Evolutionary conservation across 192 early-diverging fungal genomes (phyloP).

Genomic region (Backusella macrospora): DNA sequence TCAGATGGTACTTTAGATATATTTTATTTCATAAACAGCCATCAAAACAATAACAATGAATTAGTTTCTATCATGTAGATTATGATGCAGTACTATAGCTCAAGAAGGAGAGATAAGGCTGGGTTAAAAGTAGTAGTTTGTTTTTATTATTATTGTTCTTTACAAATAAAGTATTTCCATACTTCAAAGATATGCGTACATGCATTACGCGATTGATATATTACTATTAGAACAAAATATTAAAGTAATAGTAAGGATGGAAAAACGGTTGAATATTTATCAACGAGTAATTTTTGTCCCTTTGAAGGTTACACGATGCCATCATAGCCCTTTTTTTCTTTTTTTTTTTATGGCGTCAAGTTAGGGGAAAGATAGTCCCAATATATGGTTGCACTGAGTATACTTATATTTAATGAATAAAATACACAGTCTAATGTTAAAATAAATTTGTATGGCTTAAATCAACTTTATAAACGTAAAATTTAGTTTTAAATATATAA

Average conservation of each 20-base stretch:
- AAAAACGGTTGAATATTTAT: neutral
- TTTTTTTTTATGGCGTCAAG: constrained; percentile 1
- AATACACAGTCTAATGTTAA: too few relatives aligned
- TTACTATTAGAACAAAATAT: neutral
- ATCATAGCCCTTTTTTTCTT: neutral
- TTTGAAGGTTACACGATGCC: neutral
- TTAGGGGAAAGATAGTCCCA: neutral
- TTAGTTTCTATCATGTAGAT: neutral
- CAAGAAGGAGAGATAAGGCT: neutral
- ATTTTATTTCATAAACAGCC: neutral
- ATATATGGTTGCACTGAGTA: neutral
- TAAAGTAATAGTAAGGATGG: neutral
- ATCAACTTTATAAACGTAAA: too few relatives aligned
- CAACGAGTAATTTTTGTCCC: neutral
- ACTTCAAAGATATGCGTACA: neutral
- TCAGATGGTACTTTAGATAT: neutral
- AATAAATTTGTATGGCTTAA: too few relatives aligned
- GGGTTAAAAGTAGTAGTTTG: neutral
- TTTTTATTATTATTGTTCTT: neutral
- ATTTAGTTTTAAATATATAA: too few relatives aligned
- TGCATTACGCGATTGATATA: neutral
- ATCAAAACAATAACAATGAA: neutral
- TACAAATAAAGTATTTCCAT: neutral
- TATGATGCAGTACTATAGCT: neutral
- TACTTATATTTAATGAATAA: too few relatives aligned